Evolutionary conservation across 139 green algal genomes (phyloP).

Genomic region (Chlamydomonas asymmetrica): DNA sequence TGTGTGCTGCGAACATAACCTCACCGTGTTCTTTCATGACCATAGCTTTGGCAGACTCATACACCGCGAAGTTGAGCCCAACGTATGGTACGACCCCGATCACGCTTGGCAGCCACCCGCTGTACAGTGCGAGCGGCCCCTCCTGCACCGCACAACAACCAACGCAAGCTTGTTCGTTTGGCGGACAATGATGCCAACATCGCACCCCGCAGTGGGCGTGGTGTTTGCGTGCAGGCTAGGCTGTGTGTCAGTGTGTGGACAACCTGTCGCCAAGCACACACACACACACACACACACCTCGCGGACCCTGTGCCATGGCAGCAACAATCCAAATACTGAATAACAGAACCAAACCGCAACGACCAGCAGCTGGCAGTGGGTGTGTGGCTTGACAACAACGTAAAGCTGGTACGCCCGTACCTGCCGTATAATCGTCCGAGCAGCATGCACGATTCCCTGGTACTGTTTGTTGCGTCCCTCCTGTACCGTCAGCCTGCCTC

Average conservation of each 20-base stretch:
- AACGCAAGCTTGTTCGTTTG: too few relatives aligned
- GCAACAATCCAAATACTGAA: too few relatives aligned
- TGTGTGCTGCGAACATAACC: too few relatives aligned
- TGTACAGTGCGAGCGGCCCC: conserved; percentile 90
- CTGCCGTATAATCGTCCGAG: conserved; percentile 71
- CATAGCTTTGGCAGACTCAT: conserved; percentile 92
- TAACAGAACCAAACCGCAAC: not conserved
- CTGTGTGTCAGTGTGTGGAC: too few relatives aligned
- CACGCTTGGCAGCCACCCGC: conserved; percentile 94
- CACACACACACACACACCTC: too few relatives aligned
- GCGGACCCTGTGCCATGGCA: too few relatives aligned
- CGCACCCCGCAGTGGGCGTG: too few relatives aligned
- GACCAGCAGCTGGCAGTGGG: not conserved
- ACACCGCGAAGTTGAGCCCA: conserved; percentile 98
- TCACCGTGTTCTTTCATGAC: conserved; percentile 75
- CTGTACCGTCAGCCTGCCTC: conserved; percentile 88
- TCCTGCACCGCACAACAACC: conserved; percentile 83
- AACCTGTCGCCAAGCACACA: too few relatives aligned
- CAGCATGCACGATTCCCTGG: conserved; percentile 88
- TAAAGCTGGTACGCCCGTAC: too few relatives aligned
- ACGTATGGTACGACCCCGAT: conserved; percentile 98
- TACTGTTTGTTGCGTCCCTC: conserved; percentile 78
- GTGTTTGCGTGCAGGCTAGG: too few relatives aligned
- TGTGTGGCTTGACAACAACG: not conserved
- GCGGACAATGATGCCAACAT: too few relatives aligned